Evolutionary conservation across 306 rosid species (phyloP).

Genomic region (Pueraria montana): DNA sequence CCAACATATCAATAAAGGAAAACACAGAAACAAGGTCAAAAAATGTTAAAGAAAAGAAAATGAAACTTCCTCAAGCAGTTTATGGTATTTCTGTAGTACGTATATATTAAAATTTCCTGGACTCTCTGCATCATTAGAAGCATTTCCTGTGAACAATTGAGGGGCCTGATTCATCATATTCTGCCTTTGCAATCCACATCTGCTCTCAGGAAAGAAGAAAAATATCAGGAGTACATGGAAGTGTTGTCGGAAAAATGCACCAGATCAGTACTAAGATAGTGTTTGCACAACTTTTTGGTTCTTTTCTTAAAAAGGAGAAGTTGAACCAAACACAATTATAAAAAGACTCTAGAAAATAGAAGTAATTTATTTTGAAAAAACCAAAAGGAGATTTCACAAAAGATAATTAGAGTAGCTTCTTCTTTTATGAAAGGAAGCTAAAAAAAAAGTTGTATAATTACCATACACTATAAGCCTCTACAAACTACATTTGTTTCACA

Average conservation of each 20-base stretch:
- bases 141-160: slow-evolving; percentile 99
- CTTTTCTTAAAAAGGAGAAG: not conserved
- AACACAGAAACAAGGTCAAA: slow-evolving; percentile 60
- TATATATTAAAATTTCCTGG: slow-evolving; percentile 47
- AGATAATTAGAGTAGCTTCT: not conserved
- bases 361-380: not conserved
- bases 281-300: not conserved
- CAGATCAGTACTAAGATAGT: not conserved
- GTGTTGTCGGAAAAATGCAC: not conserved
- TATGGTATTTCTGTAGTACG: slow-evolving; percentile 59
- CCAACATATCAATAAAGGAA: slow-evolving; percentile 56
- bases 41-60: slow-evolving; percentile 47
- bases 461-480: not conserved
- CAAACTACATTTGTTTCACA: slow-evolving; percentile 1
- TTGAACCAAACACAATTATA: not conserved
- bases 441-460: not conserved
- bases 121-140: slow-evolving; percentile 66
- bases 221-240: slow-evolving; percentile 23
- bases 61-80: slow-evolving; percentile 62
- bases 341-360: not conserved
- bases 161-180: slow-evolving; percentile 96
- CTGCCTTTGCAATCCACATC: slow-evolving; percentile 99
- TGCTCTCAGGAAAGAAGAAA: slow-evolving; percentile 46
- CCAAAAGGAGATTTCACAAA: not conserved
- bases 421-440: not conserved